Percentiles rank a stretch among this genome's conserved stretches.
phyloP scores from a whole-genome alignment of 2,329 filamentous ascomycete species.

The Neopestalotiopsis sp. region DNA sequence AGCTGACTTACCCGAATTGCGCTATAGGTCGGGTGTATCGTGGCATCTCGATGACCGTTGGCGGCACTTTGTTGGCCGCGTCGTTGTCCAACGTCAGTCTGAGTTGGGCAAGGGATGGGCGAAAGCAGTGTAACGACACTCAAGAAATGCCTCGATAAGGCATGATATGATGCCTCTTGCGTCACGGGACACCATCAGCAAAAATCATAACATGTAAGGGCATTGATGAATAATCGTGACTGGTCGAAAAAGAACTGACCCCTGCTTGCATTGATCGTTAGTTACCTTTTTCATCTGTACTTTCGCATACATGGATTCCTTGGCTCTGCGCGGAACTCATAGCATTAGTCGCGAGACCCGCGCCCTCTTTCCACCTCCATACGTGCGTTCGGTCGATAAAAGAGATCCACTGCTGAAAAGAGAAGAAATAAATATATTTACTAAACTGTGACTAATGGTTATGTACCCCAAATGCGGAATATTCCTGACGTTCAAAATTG shows the following conservation, averaged over 20 bases:
- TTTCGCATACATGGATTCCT: slow-evolving; percentile 1
- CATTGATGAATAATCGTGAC: neutral
- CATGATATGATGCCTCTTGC: neutral
- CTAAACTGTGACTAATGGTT: neutral
- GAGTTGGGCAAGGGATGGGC: neutral
- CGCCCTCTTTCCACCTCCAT: neutral
- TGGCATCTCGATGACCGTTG: neutral
- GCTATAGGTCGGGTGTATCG: slow-evolving; percentile 3
- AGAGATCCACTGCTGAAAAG: neutral
- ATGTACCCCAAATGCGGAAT: neutral
- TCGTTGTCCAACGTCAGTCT: neutral
- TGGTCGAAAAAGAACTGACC: neutral
- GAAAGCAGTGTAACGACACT: neutral
- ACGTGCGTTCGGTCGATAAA: neutral
- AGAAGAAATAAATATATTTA: neutral
- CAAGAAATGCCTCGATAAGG: neutral
- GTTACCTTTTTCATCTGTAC: neutral
- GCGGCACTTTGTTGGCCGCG: neutral
- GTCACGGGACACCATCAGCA: neutral
- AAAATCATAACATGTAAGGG: neutral
- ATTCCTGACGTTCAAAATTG: neutral
- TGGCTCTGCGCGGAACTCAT: neutral
- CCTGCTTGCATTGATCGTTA: neutral
- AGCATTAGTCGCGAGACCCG: slow-evolving; percentile 1
- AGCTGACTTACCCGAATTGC: neutral